Conservation (phyloP, 106 monocot genomes). For the Hemerocallis citrina region DNA sequence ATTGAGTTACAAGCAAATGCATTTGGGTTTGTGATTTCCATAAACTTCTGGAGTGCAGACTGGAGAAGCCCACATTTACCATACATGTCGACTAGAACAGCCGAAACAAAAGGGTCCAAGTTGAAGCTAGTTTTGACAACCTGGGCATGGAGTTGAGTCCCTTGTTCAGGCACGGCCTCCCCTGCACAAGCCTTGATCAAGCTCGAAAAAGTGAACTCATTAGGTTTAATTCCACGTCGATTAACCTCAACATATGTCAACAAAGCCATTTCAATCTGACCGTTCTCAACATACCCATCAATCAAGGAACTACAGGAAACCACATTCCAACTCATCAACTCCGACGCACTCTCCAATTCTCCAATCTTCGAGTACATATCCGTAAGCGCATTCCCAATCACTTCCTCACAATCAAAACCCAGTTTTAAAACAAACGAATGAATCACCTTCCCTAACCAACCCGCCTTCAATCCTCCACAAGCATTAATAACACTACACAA, state of each 20-base stretch:
- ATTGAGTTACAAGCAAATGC: conserved; percentile 32
- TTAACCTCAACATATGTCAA: conserved; percentile 15
- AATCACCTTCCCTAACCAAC: conserved; percentile 10
- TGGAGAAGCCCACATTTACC: conserved; percentile 44
- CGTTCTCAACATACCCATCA: conserved; percentile 40
- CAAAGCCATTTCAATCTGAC: conserved; percentile 25
- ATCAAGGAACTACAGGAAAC: conserved; percentile 42
- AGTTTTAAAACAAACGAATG: conserved; percentile 19
- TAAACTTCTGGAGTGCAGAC: conserved; percentile 26
- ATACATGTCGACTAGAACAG: conserved; percentile 47
- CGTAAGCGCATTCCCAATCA: conserved; percentile 22
- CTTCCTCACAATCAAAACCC: conserved; percentile 13
- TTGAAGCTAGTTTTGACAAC: conserved; percentile 28
- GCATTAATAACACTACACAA: conserved; percentile 27
- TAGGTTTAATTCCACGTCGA: conserved; percentile 19
- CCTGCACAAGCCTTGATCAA: conserved; percentile 44
- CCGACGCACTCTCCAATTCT: conserved; percentile 33
- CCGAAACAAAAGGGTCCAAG: conserved; percentile 24
- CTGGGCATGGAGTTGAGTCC: conserved; percentile 37
- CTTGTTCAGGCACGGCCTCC: conserved; percentile 33
- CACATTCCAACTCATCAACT: conserved; percentile 26
- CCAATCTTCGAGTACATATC: conserved; percentile 42
- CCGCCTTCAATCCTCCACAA: conserved; percentile 19
- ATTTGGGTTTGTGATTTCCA: conserved; percentile 15
- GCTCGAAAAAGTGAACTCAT: conserved; percentile 60